Conservation (phyloP, 345 rosid species). For the Acer saccharum region DNA sequence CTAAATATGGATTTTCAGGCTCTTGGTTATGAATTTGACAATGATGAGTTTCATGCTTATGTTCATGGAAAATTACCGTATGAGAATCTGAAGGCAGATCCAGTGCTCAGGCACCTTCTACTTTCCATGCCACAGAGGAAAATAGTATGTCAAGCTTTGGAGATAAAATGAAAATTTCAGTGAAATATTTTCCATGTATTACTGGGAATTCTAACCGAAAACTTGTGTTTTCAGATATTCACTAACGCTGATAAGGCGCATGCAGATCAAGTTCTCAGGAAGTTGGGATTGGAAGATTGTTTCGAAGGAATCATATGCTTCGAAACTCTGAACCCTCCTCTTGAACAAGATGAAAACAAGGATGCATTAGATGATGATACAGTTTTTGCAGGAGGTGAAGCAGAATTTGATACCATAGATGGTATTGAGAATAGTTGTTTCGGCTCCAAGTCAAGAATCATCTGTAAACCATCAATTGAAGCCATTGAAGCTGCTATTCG, state of each 20-base stretch:
- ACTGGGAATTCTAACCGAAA: neutral
- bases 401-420: neutral
- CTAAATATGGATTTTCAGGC: slow-evolving; percentile 40
- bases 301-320: slow-evolving; percentile 83
- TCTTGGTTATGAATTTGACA: slow-evolving; percentile 79
- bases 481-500: slow-evolving; percentile 69
- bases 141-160: slow-evolving; percentile 48
- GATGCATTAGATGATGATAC: slow-evolving; percentile 31
- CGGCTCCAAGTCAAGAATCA: slow-evolving; percentile 34
- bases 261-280: slow-evolving; percentile 47
- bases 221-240: slow-evolving; percentile 54
- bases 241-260: slow-evolving; percentile 75
- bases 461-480: slow-evolving; percentile 72
- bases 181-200: neutral
- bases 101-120: slow-evolving; percentile 68
- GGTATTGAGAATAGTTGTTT: slow-evolving; percentile 16
- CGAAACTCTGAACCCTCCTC: slow-evolving; percentile 71
- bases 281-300: slow-evolving; percentile 70
- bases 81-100: slow-evolving; percentile 71
- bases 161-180: neutral
- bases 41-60: slow-evolving; percentile 81
- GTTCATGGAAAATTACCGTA: slow-evolving; percentile 88
- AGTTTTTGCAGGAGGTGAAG: slow-evolving; percentile 15
- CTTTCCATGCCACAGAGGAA: slow-evolving; percentile 82
- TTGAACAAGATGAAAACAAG: slow-evolving; percentile 20